Percentiles rank a stretch among this genome's conserved stretches.
These are phyloP conservation scores for Mycena galericulata DNA, from an alignment of 768 basidiomycete species.

Conservation along the genomic window DNA sequence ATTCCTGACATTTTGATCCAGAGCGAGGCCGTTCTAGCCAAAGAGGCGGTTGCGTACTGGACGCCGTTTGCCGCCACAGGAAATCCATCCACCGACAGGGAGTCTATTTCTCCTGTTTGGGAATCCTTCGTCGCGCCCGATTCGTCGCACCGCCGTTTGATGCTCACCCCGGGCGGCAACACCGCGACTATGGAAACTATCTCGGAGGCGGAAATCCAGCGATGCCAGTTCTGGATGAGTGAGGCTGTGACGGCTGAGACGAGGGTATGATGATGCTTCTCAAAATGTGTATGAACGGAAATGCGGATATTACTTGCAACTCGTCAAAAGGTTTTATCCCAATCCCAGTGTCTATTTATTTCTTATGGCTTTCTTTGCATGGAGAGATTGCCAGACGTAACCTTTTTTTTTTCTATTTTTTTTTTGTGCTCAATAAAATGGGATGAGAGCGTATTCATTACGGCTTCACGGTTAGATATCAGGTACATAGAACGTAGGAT, in stretches of 20 bases:
- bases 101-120: conserved; percentile 44
- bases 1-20: conserved; percentile 28
- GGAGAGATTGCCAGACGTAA: too few species aligned
- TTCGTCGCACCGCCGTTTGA: conserved; percentile 36
- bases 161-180: conserved; percentile 43
- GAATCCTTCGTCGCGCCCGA: conserved; percentile 32
- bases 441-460: too few species aligned
- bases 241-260: conserved; percentile 49
- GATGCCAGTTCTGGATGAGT: conserved; percentile 59
- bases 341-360: too few species aligned
- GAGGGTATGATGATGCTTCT: too few species aligned
- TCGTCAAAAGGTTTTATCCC: too few species aligned
- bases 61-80: conserved; percentile 53
- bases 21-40: conserved; percentile 52
- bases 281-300: too few species aligned
- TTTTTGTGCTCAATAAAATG: too few species aligned
- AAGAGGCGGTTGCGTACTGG: conserved; percentile 58
- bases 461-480: too few species aligned
- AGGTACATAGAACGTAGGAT: too few species aligned
- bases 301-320: too few species aligned
- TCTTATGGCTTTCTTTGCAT: too few species aligned
- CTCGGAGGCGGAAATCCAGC: conserved; percentile 44
- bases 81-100: conserved; percentile 40
- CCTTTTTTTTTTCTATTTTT: too few species aligned
- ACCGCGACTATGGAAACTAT: conserved; percentile 44